Evolutionary conservation across 1,139 yeast genomes (phyloP).

Genomic region (Dujonia santamariae): DNA sequence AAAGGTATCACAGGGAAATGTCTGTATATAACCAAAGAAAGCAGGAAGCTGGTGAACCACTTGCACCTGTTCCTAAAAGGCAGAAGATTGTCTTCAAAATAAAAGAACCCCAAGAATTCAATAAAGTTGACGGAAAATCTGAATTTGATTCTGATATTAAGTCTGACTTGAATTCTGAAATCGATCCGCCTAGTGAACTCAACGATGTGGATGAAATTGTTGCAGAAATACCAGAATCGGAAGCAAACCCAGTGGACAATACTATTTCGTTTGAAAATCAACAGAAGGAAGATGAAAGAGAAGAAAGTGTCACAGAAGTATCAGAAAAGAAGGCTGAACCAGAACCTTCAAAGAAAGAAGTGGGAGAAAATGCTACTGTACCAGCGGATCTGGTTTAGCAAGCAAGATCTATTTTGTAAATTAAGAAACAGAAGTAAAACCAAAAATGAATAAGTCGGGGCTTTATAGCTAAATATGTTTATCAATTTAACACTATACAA

Average conservation of each 20-base stretch:
- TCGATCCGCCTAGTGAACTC: conserved; percentile 12
- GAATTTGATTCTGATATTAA: conserved; percentile 15
- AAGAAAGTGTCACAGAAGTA: conserved; percentile 7
- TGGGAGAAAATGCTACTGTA: no score
- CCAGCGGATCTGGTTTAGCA: no score
- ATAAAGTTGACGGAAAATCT: conserved; percentile 17
- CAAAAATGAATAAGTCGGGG: no score
- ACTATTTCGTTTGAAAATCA: conserved; percentile 3
- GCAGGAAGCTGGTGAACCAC: conserved; percentile 11
- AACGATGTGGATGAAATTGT: conserved; percentile 10
- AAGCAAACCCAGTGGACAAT: conserved; percentile 7
- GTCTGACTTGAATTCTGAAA: conserved; percentile 14
- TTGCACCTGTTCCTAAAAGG: conserved; percentile 10
- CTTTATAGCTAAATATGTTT: background rate
- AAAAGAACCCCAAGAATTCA: conserved; percentile 6
- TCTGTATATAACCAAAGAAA: conserved; percentile 52
- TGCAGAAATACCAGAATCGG: conserved; percentile 3
- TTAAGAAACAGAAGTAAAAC: no score
- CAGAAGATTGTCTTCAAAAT: conserved; percentile 14
- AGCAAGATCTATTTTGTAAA: no score
- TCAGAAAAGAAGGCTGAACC: conserved; percentile 1
- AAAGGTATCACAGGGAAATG: conserved; percentile 74
- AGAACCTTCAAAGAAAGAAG: no score
- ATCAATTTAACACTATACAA: background rate
- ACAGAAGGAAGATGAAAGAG: conserved; percentile 10